These are phyloP conservation scores for Saturnispora besseyi DNA, from an alignment of 805 yeast species.

Conservation along the genomic window DNA sequence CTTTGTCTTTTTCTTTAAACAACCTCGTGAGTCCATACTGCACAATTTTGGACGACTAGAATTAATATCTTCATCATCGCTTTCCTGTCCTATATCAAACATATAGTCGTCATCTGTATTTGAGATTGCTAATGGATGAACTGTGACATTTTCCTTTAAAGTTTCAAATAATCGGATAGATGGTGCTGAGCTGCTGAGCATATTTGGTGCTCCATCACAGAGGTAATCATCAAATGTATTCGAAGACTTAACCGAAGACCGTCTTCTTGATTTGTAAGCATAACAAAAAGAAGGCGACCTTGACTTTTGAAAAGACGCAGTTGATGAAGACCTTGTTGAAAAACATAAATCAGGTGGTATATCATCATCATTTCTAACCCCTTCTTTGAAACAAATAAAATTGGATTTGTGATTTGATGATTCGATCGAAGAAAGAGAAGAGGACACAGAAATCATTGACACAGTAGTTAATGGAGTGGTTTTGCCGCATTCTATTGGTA, in stretches of 20 bases:
- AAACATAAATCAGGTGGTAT: neutral
- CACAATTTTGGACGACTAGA: neutral
- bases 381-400: neutral
- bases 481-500: too few species aligned
- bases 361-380: too few species aligned
- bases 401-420: too few species aligned
- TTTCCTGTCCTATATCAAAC: neutral
- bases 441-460: too few species aligned
- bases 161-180: neutral
- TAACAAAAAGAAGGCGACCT: slow-evolving; percentile 2
- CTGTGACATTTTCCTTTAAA: neutral
- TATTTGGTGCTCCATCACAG: neutral
- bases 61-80: neutral
- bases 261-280: neutral
- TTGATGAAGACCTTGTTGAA: slow-evolving; percentile 3
- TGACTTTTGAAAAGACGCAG: neutral
- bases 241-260: neutral
- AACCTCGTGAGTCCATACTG: neutral
- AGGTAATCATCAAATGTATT: neutral
- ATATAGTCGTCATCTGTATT: neutral
- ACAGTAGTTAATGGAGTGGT: too few species aligned
- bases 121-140: neutral
- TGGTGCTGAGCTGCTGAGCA: neutral
- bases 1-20: neutral
- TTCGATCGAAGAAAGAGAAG: too few species aligned